These are phyloP conservation scores for Penicillium sp. DNA, from an alignment of 2,329 filamentous ascomycete genomes.

Conservation along the genomic window DNA sequence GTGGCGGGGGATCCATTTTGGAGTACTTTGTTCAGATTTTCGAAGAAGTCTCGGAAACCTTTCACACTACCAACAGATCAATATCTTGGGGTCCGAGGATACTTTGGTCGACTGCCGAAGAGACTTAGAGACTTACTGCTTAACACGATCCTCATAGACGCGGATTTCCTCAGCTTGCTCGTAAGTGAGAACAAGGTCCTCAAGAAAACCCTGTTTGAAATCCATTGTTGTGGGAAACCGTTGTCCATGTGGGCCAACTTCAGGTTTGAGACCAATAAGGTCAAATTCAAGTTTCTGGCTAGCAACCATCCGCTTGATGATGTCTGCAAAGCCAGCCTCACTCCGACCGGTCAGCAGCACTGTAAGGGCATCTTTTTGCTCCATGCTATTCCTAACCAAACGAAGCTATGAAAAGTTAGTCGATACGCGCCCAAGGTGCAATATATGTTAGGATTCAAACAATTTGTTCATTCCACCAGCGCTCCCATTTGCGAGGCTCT, in stretches of 20 bases:
- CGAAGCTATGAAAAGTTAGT: constrained; percentile 50
- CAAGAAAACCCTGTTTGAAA: constrained; percentile 87
- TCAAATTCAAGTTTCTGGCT: constrained; percentile 83
- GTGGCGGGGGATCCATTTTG: constrained; percentile 47
- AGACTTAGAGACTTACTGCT: constrained; percentile 48
- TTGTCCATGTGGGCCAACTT: constrained; percentile 75
- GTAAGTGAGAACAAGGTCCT: constrained; percentile 82
- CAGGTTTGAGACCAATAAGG: constrained; percentile 82
- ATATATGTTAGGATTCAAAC: constrained; percentile 45
- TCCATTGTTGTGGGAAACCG: constrained; percentile 78
- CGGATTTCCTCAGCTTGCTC: constrained; percentile 75
- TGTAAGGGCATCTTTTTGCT: constrained; percentile 79
- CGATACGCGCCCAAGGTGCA: neutral
- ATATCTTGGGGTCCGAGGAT: neutral
- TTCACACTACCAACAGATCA: constrained; percentile 56
- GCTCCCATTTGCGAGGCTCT: constrained; percentile 79
- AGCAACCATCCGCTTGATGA: constrained; percentile 76
- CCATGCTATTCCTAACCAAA: constrained; percentile 75
- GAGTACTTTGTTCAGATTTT: constrained; percentile 67
- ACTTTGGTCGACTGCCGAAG: neutral
- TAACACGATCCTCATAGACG: constrained; percentile 63
- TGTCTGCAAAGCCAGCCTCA: constrained; percentile 71
- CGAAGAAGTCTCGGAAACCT: constrained; percentile 81
- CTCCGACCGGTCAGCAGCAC: constrained; percentile 85
- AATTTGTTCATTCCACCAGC: constrained; percentile 96